phyloP scores from a whole-genome alignment of 2,329 filamentous ascomycete species.

The Aspergillus jensenii region DNA sequence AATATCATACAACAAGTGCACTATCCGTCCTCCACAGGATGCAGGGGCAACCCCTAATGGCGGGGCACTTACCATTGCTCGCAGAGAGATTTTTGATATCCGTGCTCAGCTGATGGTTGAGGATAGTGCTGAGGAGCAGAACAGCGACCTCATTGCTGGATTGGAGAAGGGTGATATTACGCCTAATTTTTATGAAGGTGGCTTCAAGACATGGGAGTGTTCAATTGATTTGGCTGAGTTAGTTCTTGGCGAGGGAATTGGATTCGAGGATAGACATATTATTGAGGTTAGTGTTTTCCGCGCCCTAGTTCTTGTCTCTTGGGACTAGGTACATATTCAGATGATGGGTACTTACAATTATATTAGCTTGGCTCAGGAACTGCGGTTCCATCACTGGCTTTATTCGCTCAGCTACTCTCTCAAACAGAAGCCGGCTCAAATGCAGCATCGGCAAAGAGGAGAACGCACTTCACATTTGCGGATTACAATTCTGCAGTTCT shows the following conservation, averaged over 20 bases:
- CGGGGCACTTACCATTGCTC: conserved; percentile 44
- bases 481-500: conserved; percentile 64
- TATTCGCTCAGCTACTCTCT: conserved; percentile 54
- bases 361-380: conserved; percentile 62
- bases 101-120: conserved; percentile 65
- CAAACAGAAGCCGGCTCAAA: conserved; percentile 16
- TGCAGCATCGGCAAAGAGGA: conserved; percentile 8
- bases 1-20: conserved; percentile 57
- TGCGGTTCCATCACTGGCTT: conserved; percentile 56
- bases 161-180: conserved; percentile 58
- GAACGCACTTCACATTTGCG: conserved; percentile 55
- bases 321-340: background rate
- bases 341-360: background rate
- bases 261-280: conserved; percentile 38
- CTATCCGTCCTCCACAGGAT: conserved; percentile 36
- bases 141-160: conserved; percentile 46
- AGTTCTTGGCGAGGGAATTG: conserved; percentile 20
- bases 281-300: conserved; percentile 32
- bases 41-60: background rate
- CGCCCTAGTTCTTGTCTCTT: background rate
- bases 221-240: conserved; percentile 57
- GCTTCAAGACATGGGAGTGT: conserved; percentile 70
- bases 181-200: conserved; percentile 64
- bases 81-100: conserved; percentile 64
- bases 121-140: conserved; percentile 42